Conservation (phyloP, 108 stramenopile species). For the Ochromonas danica region DNA sequence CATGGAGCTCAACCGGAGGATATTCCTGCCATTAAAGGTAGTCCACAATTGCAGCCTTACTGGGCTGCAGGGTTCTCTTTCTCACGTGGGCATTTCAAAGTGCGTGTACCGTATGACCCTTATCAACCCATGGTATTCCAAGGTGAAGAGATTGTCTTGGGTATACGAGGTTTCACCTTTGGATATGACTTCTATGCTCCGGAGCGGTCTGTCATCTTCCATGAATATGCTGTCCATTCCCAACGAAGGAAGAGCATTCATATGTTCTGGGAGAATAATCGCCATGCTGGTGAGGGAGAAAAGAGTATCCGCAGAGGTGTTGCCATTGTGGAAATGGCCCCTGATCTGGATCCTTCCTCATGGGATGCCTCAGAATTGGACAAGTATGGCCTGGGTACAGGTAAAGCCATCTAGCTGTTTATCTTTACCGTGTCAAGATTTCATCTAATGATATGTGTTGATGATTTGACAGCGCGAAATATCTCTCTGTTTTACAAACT, state of each 20-base stretch:
- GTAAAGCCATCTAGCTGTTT: no score
- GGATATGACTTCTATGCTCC: constrained; percentile 85
- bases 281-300: constrained; percentile 63
- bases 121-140: constrained; percentile 74
- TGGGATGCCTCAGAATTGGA: background rate
- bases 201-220: constrained; percentile 70
- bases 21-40: constrained; percentile 60
- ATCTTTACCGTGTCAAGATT: background rate
- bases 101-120: constrained; percentile 77
- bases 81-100: constrained; percentile 3
- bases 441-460: background rate
- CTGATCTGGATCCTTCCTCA: constrained; percentile 1
- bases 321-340: constrained; percentile 73
- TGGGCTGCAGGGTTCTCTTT: constrained; percentile 30
- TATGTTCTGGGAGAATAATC: constrained; percentile 46
- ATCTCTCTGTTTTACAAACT: constrained; percentile 3
- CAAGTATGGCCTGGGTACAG: background rate
- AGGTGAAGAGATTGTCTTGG: constrained; percentile 80
- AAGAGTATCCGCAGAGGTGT: constrained; percentile 72
- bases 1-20: constrained; percentile 79
- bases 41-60: constrained; percentile 22
- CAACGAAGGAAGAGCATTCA: background rate
- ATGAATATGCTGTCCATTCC: constrained; percentile 70
- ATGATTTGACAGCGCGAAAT: constrained; percentile 2
- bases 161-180: constrained; percentile 72